These are phyloP conservation scores for Przewalskia tangutica DNA, from an alignment of 257 asterid species.

Conservation along the genomic window DNA sequence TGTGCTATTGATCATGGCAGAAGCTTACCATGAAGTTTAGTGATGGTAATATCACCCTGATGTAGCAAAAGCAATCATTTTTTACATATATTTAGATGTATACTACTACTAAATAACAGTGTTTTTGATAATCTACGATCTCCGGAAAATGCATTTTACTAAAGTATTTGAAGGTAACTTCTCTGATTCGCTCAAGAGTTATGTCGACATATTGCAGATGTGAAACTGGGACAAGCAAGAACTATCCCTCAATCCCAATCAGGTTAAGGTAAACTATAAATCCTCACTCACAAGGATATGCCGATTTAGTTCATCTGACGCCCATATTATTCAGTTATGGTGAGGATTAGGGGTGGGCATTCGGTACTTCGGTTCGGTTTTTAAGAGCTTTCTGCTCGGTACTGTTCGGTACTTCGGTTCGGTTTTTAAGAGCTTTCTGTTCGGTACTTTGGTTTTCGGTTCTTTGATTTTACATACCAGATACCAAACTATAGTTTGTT, in stretches of 20 bases:
- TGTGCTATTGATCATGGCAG: slow-evolving; percentile 77
- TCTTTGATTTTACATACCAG: too few relatives aligned
- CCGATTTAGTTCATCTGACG: not conserved
- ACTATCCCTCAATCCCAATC: not conserved
- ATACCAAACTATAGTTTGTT: too few relatives aligned
- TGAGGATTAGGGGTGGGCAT: not conserved
- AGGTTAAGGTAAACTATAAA: not conserved
- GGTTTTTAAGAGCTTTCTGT: not conserved
- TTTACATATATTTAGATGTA: not conserved
- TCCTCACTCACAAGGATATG: not conserved
- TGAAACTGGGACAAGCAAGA: not conserved
- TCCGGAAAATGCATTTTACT: not conserved
- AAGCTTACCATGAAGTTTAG: slow-evolving; percentile 54
- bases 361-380: too few relatives aligned
- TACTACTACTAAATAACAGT: not conserved
- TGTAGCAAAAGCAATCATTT: not conserved
- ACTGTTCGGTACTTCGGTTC: not conserved
- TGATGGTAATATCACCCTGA: not conserved
- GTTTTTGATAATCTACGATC: not conserved
- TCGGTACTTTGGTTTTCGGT: not conserved
- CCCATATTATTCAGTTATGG: not conserved
- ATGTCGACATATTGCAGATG: not conserved
- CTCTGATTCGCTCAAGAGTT: not conserved
- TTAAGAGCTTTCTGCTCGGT: not conserved
- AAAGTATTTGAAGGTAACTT: not conserved